These are phyloP conservation scores for Xerocomus brunneocitrinus DNA, from an alignment of 768 basidiomycete genomes.

Conservation along the genomic window DNA sequence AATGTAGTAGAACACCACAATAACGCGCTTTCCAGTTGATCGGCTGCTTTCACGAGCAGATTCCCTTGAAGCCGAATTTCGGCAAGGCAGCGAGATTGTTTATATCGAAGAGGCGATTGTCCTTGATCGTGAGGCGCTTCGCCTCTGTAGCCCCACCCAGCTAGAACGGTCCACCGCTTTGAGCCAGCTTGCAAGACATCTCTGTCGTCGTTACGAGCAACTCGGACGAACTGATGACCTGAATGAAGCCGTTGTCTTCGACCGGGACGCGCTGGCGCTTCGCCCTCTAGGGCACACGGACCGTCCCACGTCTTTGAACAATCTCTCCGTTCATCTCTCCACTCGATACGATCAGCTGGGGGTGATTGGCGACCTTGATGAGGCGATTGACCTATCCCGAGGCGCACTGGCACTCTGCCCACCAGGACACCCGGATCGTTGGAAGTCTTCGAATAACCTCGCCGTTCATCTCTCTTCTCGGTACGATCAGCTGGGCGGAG, in stretches of 20 bases:
- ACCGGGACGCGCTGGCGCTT: not conserved
- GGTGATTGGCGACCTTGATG: no score
- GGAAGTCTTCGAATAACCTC: no score
- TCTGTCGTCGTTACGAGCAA: not conserved
- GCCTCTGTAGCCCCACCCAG: not conserved
- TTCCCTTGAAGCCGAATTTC: not conserved
- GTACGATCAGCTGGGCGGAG: no score
- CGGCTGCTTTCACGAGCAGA: not conserved
- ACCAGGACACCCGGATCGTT: no score
- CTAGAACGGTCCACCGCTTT: not conserved
- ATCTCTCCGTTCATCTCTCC: not conserved
- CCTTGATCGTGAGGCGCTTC: not conserved
- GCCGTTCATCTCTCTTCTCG: no score
- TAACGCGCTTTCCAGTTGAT: not conserved
- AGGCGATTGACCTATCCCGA: no score
- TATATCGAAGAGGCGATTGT: not conserved
- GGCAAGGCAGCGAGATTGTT: not conserved
- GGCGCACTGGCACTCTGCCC: no score
- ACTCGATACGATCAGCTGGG: not conserved
- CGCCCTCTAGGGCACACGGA: not conserved
- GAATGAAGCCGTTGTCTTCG: not conserved
- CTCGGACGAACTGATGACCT: not conserved
- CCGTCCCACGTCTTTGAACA: not conserved
- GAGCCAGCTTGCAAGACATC: not conserved
- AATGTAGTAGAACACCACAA: not conserved